These are phyloP conservation scores for Alternaria brassicae DNA, from an alignment of 2,329 filamentous ascomycete species.

Conservation along the genomic window DNA sequence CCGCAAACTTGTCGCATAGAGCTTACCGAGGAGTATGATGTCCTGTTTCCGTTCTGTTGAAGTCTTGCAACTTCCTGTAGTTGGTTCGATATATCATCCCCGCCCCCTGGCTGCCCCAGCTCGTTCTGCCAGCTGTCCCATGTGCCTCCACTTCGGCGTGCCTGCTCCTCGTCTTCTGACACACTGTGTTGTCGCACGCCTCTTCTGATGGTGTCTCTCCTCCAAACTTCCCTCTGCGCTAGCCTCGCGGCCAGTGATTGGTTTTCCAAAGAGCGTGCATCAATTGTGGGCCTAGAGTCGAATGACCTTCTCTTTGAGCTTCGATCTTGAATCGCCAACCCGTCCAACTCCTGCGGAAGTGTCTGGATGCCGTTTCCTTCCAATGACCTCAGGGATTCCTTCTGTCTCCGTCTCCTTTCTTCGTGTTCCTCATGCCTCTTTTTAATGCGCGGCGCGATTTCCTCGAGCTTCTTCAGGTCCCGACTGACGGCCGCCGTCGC, in stretches of 20 bases:
- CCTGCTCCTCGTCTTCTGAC: constrained; percentile 64
- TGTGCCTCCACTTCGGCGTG: constrained; percentile 60
- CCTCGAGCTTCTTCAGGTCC: constrained; percentile 75
- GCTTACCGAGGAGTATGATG: constrained; percentile 37
- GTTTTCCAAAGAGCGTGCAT: constrained; percentile 40
- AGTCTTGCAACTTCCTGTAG: constrained; percentile 59
- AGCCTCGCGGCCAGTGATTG: constrained; percentile 43
- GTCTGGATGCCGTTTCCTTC: constrained; percentile 26
- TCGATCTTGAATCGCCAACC: constrained; percentile 25
- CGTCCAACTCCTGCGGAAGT: constrained; percentile 36
- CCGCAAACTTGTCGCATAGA: not conserved
- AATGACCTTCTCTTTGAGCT: constrained; percentile 31
- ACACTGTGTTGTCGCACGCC: constrained; percentile 65
- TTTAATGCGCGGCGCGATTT: constrained; percentile 79
- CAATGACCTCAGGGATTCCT: constrained; percentile 34
- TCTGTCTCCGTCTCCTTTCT: constrained; percentile 34
- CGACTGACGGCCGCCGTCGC: constrained; percentile 68
- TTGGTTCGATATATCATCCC: constrained; percentile 61
- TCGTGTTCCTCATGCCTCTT: constrained; percentile 65
- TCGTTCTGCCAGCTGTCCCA: constrained; percentile 63
- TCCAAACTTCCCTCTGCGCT: constrained; percentile 45
- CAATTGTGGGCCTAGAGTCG: constrained; percentile 38
- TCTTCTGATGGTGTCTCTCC: constrained; percentile 49
- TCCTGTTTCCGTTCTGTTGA: constrained; percentile 35
- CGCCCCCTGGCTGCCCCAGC: constrained; percentile 29